phyloP scores from a whole-genome alignment of 768 basidiomycete species.

The Podaxis mareebaensis region DNA sequence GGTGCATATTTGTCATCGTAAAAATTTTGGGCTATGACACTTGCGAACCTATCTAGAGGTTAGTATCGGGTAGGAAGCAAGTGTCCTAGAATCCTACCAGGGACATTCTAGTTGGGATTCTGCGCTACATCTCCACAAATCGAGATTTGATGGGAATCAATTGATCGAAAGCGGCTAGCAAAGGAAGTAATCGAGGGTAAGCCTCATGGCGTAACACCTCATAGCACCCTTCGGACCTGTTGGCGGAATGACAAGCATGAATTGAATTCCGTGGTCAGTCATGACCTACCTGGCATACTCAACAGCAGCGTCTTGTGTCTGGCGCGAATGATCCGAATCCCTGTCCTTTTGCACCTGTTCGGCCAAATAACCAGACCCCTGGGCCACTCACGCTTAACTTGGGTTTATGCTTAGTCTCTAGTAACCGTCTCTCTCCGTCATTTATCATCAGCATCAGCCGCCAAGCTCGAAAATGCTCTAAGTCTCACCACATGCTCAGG shows the following conservation, averaged over 20 bases:
- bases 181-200: background rate
- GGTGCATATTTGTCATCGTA: slow-evolving; percentile 3
- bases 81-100: background rate
- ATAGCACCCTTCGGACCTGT: background rate
- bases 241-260: background rate
- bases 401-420: slow-evolving; percentile 2
- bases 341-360: background rate
- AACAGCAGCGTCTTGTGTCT: background rate
- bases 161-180: background rate
- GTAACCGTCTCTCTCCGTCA: background rate
- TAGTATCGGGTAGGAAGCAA: slow-evolving; percentile 8
- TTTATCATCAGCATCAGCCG: background rate
- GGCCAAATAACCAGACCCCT: background rate
- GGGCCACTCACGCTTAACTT: background rate
- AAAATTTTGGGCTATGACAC: slow-evolving; percentile 3
- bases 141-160: slow-evolving; percentile 9
- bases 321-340: background rate
- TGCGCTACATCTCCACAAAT: background rate
- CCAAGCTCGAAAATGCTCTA: background rate
- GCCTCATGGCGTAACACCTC: slow-evolving; percentile 7
- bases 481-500: background rate
- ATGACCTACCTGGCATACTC: no score
- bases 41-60: background rate
- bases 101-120: slow-evolving; percentile 9
- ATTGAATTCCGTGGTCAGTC: no score